A percentile compares a stretch with the other conserved stretches of the same genome.
Conservation (phyloP, 2,329 filamentous ascomycete genomes). For the Boeremia exigua region DNA sequence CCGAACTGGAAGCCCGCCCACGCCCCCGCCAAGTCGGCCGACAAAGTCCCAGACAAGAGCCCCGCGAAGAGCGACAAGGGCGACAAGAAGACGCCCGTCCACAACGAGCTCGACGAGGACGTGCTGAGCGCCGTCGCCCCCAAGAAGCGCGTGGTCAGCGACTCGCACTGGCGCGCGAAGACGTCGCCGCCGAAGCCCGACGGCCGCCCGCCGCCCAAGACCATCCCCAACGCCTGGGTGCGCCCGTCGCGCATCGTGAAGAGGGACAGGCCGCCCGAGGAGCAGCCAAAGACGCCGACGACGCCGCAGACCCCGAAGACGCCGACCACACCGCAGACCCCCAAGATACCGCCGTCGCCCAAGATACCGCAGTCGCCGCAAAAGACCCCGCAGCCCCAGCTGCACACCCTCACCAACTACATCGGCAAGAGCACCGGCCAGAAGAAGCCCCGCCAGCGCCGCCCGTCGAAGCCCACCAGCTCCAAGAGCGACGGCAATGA, state of each 20-base stretch:
- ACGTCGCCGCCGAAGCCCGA: conserved; percentile 44
- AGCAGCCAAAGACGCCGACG: conserved; percentile 9
- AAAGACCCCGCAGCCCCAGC: conserved; percentile 18
- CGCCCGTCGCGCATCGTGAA: conserved; percentile 41
- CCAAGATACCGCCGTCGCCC: conserved; percentile 17
- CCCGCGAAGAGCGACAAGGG: conserved; percentile 30
- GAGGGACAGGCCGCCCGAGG: conserved; percentile 18
- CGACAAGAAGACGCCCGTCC: conserved; percentile 38
- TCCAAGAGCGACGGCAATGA: conserved; percentile 40
- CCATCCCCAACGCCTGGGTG: conserved; percentile 48
- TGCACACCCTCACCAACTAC: conserved; percentile 34
- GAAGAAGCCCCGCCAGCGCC: conserved; percentile 32
- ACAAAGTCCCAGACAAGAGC: conserved; percentile 24
- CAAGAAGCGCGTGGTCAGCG: conserved; percentile 90
- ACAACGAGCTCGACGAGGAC: conserved; percentile 53
- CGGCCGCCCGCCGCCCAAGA: conserved; percentile 41
- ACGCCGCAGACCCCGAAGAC: conserved; percentile 13
- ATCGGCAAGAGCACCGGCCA: conserved; percentile 37
- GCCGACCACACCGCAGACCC: conserved; percentile 20
- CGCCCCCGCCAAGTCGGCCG: conserved; percentile 32
- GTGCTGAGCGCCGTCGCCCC: conserved; percentile 67
- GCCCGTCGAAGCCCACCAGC: conserved; percentile 40
- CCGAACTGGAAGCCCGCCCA: conserved; percentile 36
- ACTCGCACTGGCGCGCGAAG: conserved; percentile 82
- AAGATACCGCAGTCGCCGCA: conserved; percentile 19